Percentiles rank a stretch among this genome's conserved stretches.
phyloP scores from a whole-genome alignment of 2,329 filamentous ascomycete genomes.

The Paradendryphiella salina region DNA sequence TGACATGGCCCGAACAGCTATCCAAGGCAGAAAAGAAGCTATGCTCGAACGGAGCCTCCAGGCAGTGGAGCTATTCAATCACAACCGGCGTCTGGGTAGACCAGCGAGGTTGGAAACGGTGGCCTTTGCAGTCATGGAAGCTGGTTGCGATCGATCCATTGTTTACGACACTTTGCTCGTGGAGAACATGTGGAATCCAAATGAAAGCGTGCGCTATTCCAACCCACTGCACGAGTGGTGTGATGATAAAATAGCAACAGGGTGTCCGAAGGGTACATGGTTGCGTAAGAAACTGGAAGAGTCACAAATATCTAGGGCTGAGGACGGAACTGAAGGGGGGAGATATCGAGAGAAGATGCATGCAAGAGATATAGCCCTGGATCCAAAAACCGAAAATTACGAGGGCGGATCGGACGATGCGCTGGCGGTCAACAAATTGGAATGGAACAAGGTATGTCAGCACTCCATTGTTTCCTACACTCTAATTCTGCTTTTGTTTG shows the following conservation, averaged over 20 bases:
- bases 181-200: slow-evolving; percentile 21
- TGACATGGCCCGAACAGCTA: slow-evolving; percentile 11
- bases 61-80: slow-evolving; percentile 42
- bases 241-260: slow-evolving; percentile 17
- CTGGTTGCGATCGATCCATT: slow-evolving; percentile 37
- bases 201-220: slow-evolving; percentile 18
- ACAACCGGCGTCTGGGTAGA: slow-evolving; percentile 38
- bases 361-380: slow-evolving; percentile 10
- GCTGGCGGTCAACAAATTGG: slow-evolving; percentile 21
- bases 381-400: slow-evolving; percentile 22
- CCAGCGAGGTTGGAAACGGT: slow-evolving; percentile 28
- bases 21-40: slow-evolving; percentile 30
- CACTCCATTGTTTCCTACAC: background rate
- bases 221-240: slow-evolving; percentile 36
- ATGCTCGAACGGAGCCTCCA: slow-evolving; percentile 35
- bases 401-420: slow-evolving; percentile 23
- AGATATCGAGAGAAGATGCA: background rate
- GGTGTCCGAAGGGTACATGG: slow-evolving; percentile 36
- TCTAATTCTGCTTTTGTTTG: background rate
- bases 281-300: slow-evolving; percentile 31
- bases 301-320: slow-evolving; percentile 8
- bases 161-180: slow-evolving; percentile 37
- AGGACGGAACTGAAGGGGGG: background rate
- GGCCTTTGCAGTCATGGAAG: slow-evolving; percentile 35
- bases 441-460: slow-evolving; percentile 38